Percentiles rank a stretch among this genome's conserved stretches.
Conservation (phyloP, 2,329 filamentous ascomycete species). For the Mycocentrospora acerina region DNA sequence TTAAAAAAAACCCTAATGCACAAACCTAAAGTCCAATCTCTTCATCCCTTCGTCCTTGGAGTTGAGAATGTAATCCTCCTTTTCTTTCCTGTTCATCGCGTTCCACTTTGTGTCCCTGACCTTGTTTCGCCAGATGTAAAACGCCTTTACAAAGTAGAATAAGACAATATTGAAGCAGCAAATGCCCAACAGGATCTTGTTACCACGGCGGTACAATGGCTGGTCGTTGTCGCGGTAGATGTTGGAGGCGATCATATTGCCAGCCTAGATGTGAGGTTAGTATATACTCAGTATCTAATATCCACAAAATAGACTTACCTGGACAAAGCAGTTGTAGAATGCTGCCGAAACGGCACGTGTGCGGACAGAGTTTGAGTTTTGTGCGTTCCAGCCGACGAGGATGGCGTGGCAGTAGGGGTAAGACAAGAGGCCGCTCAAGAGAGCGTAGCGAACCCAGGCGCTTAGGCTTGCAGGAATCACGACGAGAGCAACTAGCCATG, state of each 20-base stretch:
- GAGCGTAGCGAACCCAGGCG: slow-evolving; percentile 55
- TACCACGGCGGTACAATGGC: slow-evolving; percentile 49
- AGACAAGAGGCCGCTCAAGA: slow-evolving; percentile 53
- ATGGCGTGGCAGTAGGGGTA: slow-evolving; percentile 57
- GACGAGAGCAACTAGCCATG: slow-evolving; percentile 57
- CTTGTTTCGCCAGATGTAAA: slow-evolving; percentile 47
- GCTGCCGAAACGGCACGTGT: slow-evolving; percentile 45
- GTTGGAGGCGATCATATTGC: slow-evolving; percentile 50
- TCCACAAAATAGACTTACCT: no score
- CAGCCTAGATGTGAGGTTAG: slow-evolving; percentile 34
- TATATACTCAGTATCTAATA: no score
- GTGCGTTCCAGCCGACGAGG: slow-evolving; percentile 42
- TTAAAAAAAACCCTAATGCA: slow-evolving; percentile 17
- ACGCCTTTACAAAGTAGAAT: slow-evolving; percentile 42
- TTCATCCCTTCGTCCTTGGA: slow-evolving; percentile 34
- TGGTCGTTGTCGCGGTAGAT: slow-evolving; percentile 52
- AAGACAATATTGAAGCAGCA: slow-evolving; percentile 34
- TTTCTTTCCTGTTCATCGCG: slow-evolving; percentile 31
- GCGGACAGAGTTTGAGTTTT: slow-evolving; percentile 44
- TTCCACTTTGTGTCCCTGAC: slow-evolving; percentile 29
- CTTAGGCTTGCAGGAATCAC: slow-evolving; percentile 48
- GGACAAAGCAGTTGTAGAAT: slow-evolving; percentile 48
- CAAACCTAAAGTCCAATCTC: slow-evolving; percentile 34
- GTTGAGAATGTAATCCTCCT: slow-evolving; percentile 28
- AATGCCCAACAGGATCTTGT: slow-evolving; percentile 38